phyloP scores from a whole-genome alignment of 495 filamentous ascomycete species.

The Tirmania nivea region DNA sequence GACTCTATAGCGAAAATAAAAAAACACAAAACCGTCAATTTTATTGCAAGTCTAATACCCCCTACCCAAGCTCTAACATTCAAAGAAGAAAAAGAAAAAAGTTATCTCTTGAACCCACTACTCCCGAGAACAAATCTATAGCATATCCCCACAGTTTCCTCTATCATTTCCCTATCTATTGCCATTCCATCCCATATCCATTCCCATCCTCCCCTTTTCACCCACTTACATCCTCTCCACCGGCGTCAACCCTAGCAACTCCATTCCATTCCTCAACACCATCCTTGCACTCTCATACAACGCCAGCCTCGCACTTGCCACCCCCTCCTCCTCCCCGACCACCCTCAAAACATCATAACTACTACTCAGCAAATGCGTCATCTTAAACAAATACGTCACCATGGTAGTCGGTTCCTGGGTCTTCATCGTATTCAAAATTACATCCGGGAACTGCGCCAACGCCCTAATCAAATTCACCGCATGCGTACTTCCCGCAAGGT shows the following conservation, averaged over 20 bases:
- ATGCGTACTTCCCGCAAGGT: neutral
- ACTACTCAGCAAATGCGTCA: slow-evolving; percentile 67
- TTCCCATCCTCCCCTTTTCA: neutral
- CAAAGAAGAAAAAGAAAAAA: too few relatives aligned
- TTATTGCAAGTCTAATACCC: too few relatives aligned
- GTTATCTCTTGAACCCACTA: too few relatives aligned
- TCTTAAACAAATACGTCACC: slow-evolving; percentile 65
- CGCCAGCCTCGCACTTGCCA: slow-evolving; percentile 59
- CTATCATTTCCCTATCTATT: neutral
- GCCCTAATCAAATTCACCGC: slow-evolving; percentile 38
- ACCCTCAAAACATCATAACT: slow-evolving; percentile 67
- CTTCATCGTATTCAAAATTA: slow-evolving; percentile 38
- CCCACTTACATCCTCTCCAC: slow-evolving; percentile 33
- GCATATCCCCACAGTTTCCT: neutral
- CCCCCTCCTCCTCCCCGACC: slow-evolving; percentile 46
- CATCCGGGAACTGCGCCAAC: slow-evolving; percentile 43
- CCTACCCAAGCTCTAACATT: too few relatives aligned
- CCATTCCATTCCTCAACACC: slow-evolving; percentile 69
- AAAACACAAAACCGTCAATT: too few relatives aligned
- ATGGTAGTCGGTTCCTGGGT: slow-evolving; percentile 45
- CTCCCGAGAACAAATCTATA: slow-evolving; percentile 5
- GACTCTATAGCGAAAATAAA: too few relatives aligned
- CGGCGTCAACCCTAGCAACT: slow-evolving; percentile 53
- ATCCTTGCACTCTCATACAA: slow-evolving; percentile 59
- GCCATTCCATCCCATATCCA: neutral